These are phyloP conservation scores for Quercus mongolica DNA, from an alignment of 306 rosid genomes.

Conservation along the genomic window DNA sequence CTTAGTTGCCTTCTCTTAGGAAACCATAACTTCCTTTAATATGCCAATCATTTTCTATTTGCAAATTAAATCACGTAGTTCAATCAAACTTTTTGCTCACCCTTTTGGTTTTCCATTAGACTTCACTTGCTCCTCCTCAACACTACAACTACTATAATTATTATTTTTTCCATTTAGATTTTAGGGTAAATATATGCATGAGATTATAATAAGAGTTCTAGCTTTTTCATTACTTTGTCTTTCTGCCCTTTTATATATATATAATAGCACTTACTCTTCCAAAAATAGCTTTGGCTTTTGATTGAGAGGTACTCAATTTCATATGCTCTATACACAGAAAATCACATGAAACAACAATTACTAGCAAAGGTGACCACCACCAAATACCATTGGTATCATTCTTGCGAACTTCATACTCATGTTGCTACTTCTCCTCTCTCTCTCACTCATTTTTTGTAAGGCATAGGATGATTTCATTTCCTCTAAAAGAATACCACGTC, in stretches of 20 bases:
- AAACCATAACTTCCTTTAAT: conserved; percentile 37
- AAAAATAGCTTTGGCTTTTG: conserved; percentile 19
- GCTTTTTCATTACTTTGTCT: not conserved
- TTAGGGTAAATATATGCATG: conserved; percentile 9
- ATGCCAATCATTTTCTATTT: conserved; percentile 50
- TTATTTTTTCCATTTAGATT: conserved; percentile 30
- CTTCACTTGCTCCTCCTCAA: conserved; percentile 39
- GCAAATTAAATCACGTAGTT: conserved; percentile 31
- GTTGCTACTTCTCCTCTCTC: conserved; percentile 12
- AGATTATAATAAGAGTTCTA: conserved; percentile 17
- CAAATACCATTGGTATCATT: conserved; percentile 33
- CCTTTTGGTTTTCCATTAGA: conserved; percentile 24
- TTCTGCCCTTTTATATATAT: too few species aligned
- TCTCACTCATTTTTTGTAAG: not conserved
- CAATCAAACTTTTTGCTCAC: not conserved
- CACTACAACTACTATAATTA: conserved; percentile 28
- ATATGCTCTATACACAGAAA: not conserved
- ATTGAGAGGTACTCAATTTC: conserved; percentile 17
- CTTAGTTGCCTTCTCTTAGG: conserved; percentile 49
- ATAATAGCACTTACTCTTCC: not conserved
- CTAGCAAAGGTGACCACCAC: conserved; percentile 27
- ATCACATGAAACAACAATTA: conserved; percentile 22
- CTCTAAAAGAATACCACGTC: conserved; percentile 21
- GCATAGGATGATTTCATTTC: conserved; percentile 37
- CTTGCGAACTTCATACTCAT: conserved; percentile 54